Base-by-base conservation (phyloP, 2,329 filamentous ascomycete genomes). In the Hymenoscyphus albidus region DNA sequence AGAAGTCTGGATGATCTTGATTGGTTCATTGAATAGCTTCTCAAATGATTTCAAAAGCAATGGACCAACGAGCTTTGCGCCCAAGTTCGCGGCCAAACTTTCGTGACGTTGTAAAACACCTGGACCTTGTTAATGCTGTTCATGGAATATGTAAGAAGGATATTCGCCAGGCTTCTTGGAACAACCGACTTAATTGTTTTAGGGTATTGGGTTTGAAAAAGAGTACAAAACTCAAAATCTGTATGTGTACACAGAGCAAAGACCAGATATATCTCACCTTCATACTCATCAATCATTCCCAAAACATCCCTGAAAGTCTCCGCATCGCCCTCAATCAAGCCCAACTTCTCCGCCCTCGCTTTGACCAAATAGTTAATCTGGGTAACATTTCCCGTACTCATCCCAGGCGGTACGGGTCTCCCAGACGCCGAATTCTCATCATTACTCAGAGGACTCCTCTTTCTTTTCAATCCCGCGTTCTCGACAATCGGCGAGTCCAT, bases 41-140 rank as follows among this genome's bases (percentile, higher is more conserved):
- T 96, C 92, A 75, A 96, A 92, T 54, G 91, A 89, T 77, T 93
- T 93, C 72, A 96, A 86, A 67, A 96, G 79, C 61, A 93, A 91
- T 31, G 92, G 91, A 0, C 90, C 92, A 0, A 93, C 85, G 18
- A 93, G 88, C 70, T 92, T 90, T 63, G 91, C 92, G 71, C 92
- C 92, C 32, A 97, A 82, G 72, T 92, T 94, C 64, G 90, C 89
- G 58, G 92, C 93, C 71, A 96, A 86, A 76, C 90, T 94, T 78
- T 97, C 92, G 76, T 94, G 91, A 63, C 91, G 87, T 72, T 91
- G 90, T 61, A 96, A 81, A 16, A 95, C 91, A 69, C 88, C 92
- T 83, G 56, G 48, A 44, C 2, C 31, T 27, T 10, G 22, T 58
- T 42, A 54, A 32, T 10, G 13, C n/a, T 4, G 6, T 27, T 39